phyloP scores from a whole-genome alignment of 768 basidiomycete genomes.

The Russula dissimulans region DNA sequence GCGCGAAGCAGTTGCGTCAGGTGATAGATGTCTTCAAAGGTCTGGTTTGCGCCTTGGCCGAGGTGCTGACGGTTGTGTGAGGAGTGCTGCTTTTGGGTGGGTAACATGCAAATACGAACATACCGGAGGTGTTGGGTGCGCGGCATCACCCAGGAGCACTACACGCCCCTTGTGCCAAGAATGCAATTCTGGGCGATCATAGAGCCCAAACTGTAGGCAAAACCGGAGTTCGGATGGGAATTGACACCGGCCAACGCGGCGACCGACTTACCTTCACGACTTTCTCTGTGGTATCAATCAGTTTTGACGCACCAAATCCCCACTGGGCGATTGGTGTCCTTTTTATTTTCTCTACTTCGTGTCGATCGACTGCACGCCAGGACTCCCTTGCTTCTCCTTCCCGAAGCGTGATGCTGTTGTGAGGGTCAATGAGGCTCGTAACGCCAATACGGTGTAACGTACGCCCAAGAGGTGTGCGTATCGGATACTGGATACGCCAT shows the following conservation, averaged over 20 bases:
- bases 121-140: conserved; percentile 39
- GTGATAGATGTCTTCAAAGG: conserved; percentile 35
- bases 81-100: not conserved
- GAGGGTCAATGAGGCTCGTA: not conserved
- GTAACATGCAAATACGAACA: conserved; percentile 2
- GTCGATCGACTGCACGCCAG: conserved; percentile 32
- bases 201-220: conserved; percentile 32
- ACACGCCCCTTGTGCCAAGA: conserved; percentile 36
- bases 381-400: conserved; percentile 34
- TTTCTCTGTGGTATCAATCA: conserved; percentile 21
- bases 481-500: conserved; percentile 30
- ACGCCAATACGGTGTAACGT: conserved; percentile 7
- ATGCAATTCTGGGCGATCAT: conserved; percentile 34
- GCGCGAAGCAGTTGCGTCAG: conserved; percentile 28
- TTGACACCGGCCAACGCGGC: not conserved
- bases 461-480: conserved; percentile 32
- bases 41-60: conserved; percentile 40
- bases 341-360: conserved; percentile 22
- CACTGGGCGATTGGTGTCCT: conserved; percentile 21
- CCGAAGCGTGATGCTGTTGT: conserved; percentile 27
- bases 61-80: conserved; percentile 29
- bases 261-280: conserved; percentile 25
- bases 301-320: conserved; percentile 23
- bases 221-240: too few species aligned
- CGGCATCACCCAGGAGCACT: conserved; percentile 37